Conservation (phyloP, 148 eudicot species). For the Silene uniflora region DNA sequence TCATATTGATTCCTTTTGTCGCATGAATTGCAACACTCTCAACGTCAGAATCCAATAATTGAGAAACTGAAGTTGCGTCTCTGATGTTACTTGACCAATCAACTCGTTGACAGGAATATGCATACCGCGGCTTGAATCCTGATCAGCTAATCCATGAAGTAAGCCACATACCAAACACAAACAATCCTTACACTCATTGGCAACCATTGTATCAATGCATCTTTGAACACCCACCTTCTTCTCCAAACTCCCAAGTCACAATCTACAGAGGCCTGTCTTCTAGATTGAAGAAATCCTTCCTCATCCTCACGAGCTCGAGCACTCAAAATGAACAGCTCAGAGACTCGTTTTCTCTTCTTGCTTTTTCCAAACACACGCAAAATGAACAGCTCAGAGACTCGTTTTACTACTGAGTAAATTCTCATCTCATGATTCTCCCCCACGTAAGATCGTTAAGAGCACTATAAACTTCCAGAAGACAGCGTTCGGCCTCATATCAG, state of each 20-base stretch:
- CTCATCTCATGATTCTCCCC: not conserved
- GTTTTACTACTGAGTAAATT: not conserved
- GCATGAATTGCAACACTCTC: slow-evolving; percentile 19
- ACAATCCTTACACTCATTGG: not conserved
- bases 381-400: not conserved
- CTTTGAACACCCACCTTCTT: not conserved
- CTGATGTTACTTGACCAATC: not conserved
- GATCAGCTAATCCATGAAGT: not conserved
- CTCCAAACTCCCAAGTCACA: not conserved
- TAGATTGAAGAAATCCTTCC: not conserved
- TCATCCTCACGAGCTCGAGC: not conserved
- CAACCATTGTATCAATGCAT: not conserved
- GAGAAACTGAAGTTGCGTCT: slow-evolving; percentile 6
- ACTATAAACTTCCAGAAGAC: not conserved
- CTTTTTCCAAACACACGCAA: not conserved
- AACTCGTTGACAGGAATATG: slow-evolving; percentile 1
- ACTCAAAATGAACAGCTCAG: not conserved
- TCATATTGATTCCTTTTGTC: slow-evolving; percentile 19
- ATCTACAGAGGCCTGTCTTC: not conserved
- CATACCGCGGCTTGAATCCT: not conserved
- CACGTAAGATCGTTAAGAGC: not conserved
- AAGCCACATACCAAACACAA: not conserved
- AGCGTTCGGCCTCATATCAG: not conserved
- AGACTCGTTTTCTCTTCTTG: slow-evolving; percentile 5
- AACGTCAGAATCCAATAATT: slow-evolving; percentile 3